A percentile compares a stretch with the other conserved stretches of the same genome.
These are phyloP conservation scores for Cucurbita argyrosperma DNA, from an alignment of 306 rosid genomes.

Conservation along the genomic window DNA sequence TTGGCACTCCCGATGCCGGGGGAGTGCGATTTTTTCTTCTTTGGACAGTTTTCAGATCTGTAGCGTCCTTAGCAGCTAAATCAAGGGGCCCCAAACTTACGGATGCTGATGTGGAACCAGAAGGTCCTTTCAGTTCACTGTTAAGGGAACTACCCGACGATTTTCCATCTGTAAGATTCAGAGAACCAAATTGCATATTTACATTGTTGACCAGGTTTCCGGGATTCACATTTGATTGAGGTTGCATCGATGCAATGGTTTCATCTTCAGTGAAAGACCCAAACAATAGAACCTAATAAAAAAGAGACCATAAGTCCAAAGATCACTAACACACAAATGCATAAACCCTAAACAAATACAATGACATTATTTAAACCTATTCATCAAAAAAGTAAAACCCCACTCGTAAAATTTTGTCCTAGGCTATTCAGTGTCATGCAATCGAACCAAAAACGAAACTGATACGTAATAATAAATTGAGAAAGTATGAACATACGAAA, in stretches of 20 bases:
- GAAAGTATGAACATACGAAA: not conserved
- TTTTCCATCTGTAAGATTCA: conserved; percentile 21
- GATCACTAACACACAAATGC: not conserved
- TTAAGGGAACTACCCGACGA: not conserved
- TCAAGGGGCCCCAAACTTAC: conserved; percentile 8
- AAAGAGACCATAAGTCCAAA: not conserved
- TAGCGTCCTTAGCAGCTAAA: conserved; percentile 17
- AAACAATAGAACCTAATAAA: conserved; percentile 41
- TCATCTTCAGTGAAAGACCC: conserved; percentile 94
- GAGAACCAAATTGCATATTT: conserved; percentile 55
- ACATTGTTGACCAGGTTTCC: conserved; percentile 37
- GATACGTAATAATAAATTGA: not conserved
- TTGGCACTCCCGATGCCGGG: conserved; percentile 11
- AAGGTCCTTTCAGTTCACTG: conserved; percentile 19
- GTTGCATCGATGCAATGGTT: conserved; percentile 41
- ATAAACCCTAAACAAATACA: not conserved
- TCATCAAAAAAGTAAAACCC: not conserved
- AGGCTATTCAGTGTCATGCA: not conserved
- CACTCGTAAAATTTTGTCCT: not conserved
- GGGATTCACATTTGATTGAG: conserved; percentile 22
- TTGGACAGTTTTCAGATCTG: conserved; percentile 17
- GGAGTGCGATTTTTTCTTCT: conserved; percentile 11
- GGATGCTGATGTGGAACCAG: conserved; percentile 16
- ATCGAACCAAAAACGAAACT: not conserved
- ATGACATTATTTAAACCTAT: not conserved